phyloP scores from a whole-genome alignment of 2,329 filamentous ascomycete genomes.

The Trichoderma brevicompactum region DNA sequence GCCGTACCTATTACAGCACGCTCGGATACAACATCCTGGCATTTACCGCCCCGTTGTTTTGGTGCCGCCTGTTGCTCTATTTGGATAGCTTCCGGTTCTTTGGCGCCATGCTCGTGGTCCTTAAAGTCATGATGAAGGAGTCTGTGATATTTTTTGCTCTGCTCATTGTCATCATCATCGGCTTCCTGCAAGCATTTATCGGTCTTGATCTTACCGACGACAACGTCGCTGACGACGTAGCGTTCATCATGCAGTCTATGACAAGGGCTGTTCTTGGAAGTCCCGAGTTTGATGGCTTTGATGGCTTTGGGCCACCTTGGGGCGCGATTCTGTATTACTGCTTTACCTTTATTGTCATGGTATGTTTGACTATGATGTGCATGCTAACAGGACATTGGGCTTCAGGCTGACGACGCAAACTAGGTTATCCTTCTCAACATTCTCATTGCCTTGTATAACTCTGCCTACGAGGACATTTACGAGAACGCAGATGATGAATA shows the following conservation, averaged over 20 bases:
- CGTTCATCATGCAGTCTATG: slow-evolving; percentile 81
- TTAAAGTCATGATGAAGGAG: slow-evolving; percentile 94
- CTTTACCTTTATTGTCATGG: slow-evolving; percentile 97
- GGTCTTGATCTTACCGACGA: slow-evolving; percentile 85
- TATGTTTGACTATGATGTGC: slow-evolving; percentile 45
- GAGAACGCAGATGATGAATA: slow-evolving; percentile 94
- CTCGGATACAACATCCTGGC: slow-evolving; percentile 94
- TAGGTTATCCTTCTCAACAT: slow-evolving; percentile 84
- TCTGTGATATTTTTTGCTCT: slow-evolving; percentile 96
- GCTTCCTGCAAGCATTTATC: slow-evolving; percentile 92
- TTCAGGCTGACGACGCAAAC: neutral
- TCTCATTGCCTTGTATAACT: slow-evolving; percentile 96
- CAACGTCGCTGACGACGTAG: slow-evolving; percentile 67
- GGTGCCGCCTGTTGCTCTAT: slow-evolving; percentile 89
- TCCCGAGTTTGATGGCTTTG: slow-evolving; percentile 87
- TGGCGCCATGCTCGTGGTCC: slow-evolving; percentile 94
- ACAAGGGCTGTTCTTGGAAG: slow-evolving; percentile 88
- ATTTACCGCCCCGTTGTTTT: slow-evolving; percentile 95
- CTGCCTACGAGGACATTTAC: slow-evolving; percentile 92
- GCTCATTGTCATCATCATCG: slow-evolving; percentile 78
- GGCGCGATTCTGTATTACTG: slow-evolving; percentile 95
- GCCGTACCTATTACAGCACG: slow-evolving; percentile 69
- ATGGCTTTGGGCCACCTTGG: slow-evolving; percentile 89
- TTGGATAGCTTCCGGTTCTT: slow-evolving; percentile 95
- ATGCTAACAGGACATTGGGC: neutral